Conservation (phyloP, 805 yeast genomes). For the Komagataella phaffii region DNA sequence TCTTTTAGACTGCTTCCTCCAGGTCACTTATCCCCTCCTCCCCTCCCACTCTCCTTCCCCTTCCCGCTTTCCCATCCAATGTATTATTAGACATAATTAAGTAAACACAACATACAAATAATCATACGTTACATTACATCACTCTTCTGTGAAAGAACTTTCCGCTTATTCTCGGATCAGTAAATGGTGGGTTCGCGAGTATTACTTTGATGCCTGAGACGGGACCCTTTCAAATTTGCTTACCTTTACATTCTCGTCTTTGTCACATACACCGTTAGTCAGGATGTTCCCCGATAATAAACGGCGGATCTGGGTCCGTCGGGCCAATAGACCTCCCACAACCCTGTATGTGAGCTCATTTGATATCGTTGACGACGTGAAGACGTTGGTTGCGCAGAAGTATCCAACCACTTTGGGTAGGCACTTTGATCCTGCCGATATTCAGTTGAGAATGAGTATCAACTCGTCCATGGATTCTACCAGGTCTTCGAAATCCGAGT, state of each 20-base stretch:
- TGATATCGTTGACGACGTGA: constrained; percentile 76
- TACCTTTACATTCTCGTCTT: not conserved
- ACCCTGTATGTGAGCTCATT: constrained; percentile 44
- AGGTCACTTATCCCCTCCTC: not conserved
- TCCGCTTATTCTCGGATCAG: not conserved
- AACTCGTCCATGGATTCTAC: not conserved
- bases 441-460: not conserved
- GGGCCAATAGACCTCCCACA: constrained; percentile 47
- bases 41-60: not conserved
- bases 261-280: not conserved
- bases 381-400: constrained; percentile 45
- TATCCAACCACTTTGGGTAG: constrained; percentile 56
- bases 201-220: not conserved
- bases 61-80: not conserved
- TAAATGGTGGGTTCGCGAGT: not conserved
- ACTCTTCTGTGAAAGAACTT: not conserved
- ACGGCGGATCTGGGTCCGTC: constrained; percentile 43
- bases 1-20: not conserved
- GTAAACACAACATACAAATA: not conserved
- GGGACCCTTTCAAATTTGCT: not conserved
- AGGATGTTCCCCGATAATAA: constrained; percentile 1
- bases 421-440: constrained; percentile 56
- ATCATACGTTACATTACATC: not conserved
- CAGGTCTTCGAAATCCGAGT: not conserved
- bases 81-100: not conserved